Evolutionary conservation across 208 protist genomes (phyloP).

Genomic region (Wallacemonas collosoma): DNA sequence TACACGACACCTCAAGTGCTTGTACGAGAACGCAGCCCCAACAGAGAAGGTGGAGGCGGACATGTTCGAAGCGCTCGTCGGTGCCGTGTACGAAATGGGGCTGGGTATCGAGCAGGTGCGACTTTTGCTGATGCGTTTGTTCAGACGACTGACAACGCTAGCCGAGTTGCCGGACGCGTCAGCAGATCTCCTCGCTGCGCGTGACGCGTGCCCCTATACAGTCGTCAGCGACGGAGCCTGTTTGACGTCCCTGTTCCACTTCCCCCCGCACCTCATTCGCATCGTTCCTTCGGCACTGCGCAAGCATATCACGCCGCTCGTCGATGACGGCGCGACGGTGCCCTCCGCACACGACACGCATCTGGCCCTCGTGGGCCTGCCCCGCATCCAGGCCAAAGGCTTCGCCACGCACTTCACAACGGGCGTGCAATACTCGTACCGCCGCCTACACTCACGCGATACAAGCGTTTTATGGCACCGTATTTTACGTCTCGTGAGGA

Average conservation of each 20-base stretch:
- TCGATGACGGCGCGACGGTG: neutral
- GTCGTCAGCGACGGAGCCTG: conserved; percentile 9
- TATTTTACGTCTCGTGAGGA: conserved; percentile 42
- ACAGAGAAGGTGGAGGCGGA: conserved; percentile 59
- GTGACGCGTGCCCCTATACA: conserved; percentile 22
- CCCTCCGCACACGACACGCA: conserved; percentile 27
- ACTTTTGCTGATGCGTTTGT: conserved; percentile 39
- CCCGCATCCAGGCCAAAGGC: conserved; percentile 61
- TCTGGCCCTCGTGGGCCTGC: conserved; percentile 34
- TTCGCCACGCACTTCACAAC: conserved; percentile 72
- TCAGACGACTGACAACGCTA: conserved; percentile 29
- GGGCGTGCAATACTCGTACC: conserved; percentile 54
- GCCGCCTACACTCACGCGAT: conserved; percentile 41
- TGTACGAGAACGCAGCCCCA: conserved; percentile 20
- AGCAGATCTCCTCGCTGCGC: neutral
- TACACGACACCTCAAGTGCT: conserved; percentile 24
- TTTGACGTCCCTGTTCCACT: conserved; percentile 17
- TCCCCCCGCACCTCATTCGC: neutral
- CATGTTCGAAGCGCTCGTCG: conserved; percentile 68
- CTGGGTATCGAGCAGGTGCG: conserved; percentile 51
- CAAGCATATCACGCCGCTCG: neutral
- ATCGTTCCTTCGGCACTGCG: neutral
- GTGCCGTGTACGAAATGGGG: conserved; percentile 46
- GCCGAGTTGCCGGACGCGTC: neutral
- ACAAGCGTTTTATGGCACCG: conserved; percentile 45